Conservation (phyloP, 2,329 filamentous ascomycete genomes). For the Pezicula rhizophila region DNA sequence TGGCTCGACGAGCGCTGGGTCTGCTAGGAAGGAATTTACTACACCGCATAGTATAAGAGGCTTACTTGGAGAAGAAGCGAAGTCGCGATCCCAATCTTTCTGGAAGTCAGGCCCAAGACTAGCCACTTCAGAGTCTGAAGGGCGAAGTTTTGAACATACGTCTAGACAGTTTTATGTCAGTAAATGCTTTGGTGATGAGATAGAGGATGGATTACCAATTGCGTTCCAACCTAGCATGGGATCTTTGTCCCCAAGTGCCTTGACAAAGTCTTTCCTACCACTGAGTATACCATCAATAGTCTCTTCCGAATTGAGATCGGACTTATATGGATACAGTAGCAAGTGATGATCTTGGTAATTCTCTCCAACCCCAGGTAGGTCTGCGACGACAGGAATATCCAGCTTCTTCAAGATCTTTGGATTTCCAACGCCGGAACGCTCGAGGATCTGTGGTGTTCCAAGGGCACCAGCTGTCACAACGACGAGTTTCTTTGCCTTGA, state of each 20-base stretch:
- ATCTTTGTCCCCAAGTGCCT: slow-evolving; percentile 41
- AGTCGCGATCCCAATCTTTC: slow-evolving; percentile 50
- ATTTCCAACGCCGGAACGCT: slow-evolving; percentile 56
- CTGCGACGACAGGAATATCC: slow-evolving; percentile 38
- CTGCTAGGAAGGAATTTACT: slow-evolving; percentile 38
- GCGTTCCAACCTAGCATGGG: slow-evolving; percentile 51
- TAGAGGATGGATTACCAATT: slow-evolving; percentile 27
- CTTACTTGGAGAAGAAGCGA: slow-evolving; percentile 27
- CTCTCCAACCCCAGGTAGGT: slow-evolving; percentile 46
- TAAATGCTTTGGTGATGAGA: background rate
- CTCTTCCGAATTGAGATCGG: slow-evolving; percentile 36
- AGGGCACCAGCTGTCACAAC: slow-evolving; percentile 35
- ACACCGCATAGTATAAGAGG: slow-evolving; percentile 47
- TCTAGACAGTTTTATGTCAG: slow-evolving; percentile 29
- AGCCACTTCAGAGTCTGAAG: slow-evolving; percentile 46
- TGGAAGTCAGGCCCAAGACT: slow-evolving; percentile 48
- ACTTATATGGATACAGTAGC: slow-evolving; percentile 45
- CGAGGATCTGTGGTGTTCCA: slow-evolving; percentile 41
- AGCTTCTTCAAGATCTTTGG: slow-evolving; percentile 40
- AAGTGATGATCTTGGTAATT: slow-evolving; percentile 53
- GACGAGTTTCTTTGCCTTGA: slow-evolving; percentile 50
- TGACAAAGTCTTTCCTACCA: slow-evolving; percentile 38
- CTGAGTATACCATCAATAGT: slow-evolving; percentile 48
- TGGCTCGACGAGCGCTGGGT: slow-evolving; percentile 31
- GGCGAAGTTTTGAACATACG: slow-evolving; percentile 48